phyloP scores from a whole-genome alignment of 768 basidiomycete genomes.

The Hypholoma sublateritium region DNA sequence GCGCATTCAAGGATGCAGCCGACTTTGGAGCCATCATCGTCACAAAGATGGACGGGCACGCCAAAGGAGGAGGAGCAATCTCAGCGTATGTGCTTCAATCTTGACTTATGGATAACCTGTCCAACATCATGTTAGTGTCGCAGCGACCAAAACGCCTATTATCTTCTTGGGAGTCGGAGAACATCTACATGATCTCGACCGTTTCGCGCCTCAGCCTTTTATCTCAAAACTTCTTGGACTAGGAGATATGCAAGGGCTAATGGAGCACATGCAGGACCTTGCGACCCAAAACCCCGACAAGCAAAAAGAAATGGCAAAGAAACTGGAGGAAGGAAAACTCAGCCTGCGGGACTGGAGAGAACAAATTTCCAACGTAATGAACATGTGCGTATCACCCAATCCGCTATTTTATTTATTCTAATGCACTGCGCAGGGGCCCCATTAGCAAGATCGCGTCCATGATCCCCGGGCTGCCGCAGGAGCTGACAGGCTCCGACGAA shows the following conservation, averaged over 20 bases:
- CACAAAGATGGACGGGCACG: conserved; percentile 99
- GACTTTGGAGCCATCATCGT: conserved; percentile 99
- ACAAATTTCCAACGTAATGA: conserved; percentile 97
- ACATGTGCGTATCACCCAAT: conserved; percentile 63
- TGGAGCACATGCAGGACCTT: conserved; percentile 98
- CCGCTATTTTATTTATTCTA: not conserved
- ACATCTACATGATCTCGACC: conserved; percentile 95
- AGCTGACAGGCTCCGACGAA: conserved; percentile 90
- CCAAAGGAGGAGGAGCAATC: conserved; percentile 98
- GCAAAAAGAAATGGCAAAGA: conserved; percentile 97
- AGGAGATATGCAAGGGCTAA: conserved; percentile 94
- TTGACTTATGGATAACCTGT: not conserved
- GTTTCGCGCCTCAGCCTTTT: conserved; percentile 95
- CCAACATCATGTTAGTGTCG: conserved; percentile 61
- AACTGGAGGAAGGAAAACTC: conserved; percentile 94
- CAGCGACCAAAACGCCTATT: conserved; percentile 98
- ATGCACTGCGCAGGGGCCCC: conserved; percentile 72
- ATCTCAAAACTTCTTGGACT: conserved; percentile 94
- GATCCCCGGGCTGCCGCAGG: conserved; percentile 96
- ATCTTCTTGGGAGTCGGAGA: conserved; percentile 98
- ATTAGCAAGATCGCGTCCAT: conserved; percentile 98
- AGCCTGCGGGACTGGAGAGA: conserved; percentile 98
- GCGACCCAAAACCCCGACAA: conserved; percentile 93
- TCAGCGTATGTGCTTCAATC: conserved; percentile 76
- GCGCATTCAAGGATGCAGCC: conserved; percentile 96